These are phyloP conservation scores for Ensete glaucum DNA, from an alignment of 176 grass and related monocot genomes.

Conservation along the genomic window DNA sequence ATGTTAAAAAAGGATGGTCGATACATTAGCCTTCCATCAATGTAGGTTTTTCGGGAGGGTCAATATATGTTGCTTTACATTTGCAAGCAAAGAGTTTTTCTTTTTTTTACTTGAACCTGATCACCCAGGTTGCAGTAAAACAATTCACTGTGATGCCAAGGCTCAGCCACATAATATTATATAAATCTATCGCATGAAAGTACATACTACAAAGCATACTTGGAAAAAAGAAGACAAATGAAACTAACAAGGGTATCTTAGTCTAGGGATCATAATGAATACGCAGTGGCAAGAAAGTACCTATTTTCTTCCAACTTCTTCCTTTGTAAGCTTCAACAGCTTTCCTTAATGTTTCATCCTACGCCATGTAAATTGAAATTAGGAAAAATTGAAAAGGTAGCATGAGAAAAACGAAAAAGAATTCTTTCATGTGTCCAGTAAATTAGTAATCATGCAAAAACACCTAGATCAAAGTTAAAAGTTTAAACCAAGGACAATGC, in stretches of 20 bases:
- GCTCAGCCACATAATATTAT: background rate
- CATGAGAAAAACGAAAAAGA: background rate
- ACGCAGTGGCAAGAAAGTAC: conserved; percentile 30
- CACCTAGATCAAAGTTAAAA: background rate
- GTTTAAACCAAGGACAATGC: too few species aligned
- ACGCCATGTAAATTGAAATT: conserved; percentile 19
- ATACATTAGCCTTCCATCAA: too few species aligned
- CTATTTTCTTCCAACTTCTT: conserved; percentile 99
- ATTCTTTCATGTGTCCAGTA: conserved; percentile 6
- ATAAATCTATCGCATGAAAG: background rate
- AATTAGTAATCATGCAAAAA: conserved; percentile 4
- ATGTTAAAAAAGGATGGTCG: too few species aligned
- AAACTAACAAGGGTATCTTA: background rate
- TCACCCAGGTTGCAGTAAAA: too few species aligned
- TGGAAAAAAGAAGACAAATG: background rate
- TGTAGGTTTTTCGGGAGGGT: too few species aligned
- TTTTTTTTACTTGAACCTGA: too few species aligned
- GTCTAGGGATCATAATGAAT: background rate
- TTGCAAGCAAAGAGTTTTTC: too few species aligned
- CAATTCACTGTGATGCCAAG: too few species aligned
- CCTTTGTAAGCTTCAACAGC: conserved; percentile 84
- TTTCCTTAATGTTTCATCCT: conserved; percentile 85
- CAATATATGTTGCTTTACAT: too few species aligned
- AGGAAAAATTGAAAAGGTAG: conserved; percentile 6
- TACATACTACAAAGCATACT: background rate